Conservation (phyloP, 2,329 filamentous ascomycete species). For the Sclerotiophoma versabilis region DNA sequence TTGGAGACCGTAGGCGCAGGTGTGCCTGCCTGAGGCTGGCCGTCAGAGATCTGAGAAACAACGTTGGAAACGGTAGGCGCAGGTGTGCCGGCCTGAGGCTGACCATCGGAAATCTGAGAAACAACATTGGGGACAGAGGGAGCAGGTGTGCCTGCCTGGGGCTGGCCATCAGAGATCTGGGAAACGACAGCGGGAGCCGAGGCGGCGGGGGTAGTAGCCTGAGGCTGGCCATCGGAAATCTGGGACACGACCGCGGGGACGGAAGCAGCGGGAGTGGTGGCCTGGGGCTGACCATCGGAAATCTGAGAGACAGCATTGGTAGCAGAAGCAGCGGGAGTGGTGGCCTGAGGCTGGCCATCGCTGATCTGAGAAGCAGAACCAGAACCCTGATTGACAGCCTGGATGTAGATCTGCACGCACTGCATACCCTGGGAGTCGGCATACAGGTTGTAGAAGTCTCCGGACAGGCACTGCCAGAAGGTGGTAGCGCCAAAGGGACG, state of each 20-base stretch:
- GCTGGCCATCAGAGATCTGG: slow-evolving; percentile 32
- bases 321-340: slow-evolving; percentile 14
- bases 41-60: slow-evolving; percentile 32
- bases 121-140: slow-evolving; percentile 16
- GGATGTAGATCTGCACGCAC: slow-evolving; percentile 60
- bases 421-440: slow-evolving; percentile 72
- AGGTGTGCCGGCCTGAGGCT: slow-evolving; percentile 26
- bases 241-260: slow-evolving; percentile 27
- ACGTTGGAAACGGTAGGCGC: slow-evolving; percentile 14
- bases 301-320: slow-evolving; percentile 17
- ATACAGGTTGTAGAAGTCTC: slow-evolving; percentile 84
- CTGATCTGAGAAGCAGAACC: slow-evolving; percentile 26
- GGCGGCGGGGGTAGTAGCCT: slow-evolving; percentile 20
- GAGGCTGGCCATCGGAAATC: slow-evolving; percentile 37
- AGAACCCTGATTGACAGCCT: slow-evolving; percentile 24
- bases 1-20: slow-evolving; percentile 11
- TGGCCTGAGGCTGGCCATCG: slow-evolving; percentile 37
- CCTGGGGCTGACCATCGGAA: slow-evolving; percentile 33
- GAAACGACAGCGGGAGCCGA: slow-evolving; percentile 17
- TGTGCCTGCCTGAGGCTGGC: slow-evolving; percentile 33
- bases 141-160: slow-evolving; percentile 25
- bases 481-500: slow-evolving; percentile 58
- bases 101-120: slow-evolving; percentile 41
- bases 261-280: slow-evolving; percentile 16
- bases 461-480: slow-evolving; percentile 78